Conservation (phyloP, 768 basidiomycete genomes). For the Lentinula boryana region DNA sequence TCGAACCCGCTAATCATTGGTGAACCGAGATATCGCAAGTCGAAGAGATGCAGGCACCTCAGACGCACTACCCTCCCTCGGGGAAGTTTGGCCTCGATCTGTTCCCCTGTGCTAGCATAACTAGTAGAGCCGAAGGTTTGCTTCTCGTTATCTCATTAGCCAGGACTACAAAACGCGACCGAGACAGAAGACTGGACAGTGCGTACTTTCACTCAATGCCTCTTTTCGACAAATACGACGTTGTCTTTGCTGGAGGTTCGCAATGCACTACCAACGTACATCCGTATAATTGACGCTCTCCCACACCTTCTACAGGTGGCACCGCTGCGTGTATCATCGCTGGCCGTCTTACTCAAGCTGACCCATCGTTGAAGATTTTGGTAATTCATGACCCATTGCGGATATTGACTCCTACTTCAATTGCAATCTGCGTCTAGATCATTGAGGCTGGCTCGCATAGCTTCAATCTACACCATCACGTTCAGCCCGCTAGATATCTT, state of each 20-base stretch:
- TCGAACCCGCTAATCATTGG: no score
- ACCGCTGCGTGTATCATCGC: constrained; percentile 32
- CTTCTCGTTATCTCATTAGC: no score
- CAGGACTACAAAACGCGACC: background rate
- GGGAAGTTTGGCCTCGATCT: no score
- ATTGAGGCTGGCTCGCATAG: constrained; percentile 39
- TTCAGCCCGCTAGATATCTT: constrained; percentile 33
- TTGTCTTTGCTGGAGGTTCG: constrained; percentile 31
- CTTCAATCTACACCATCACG: constrained; percentile 25
- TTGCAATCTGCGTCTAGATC: background rate
- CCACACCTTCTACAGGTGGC: constrained; percentile 18
- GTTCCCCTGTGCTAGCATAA: no score
- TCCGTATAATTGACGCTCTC: background rate
- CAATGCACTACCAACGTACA: background rate
- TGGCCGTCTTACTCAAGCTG: constrained; percentile 29
- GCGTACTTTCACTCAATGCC: background rate
- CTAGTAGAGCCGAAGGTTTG: no score
- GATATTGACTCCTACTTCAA: constrained; percentile 11
- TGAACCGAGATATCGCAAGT: no score
- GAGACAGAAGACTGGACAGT: no score
- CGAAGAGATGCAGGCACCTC: no score
- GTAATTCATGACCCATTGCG: constrained; percentile 19
- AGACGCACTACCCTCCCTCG: no score
- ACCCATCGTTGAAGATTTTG: constrained; percentile 34
- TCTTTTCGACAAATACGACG: constrained; percentile 17